A percentile compares a stretch with the other conserved stretches of the same genome.
phyloP scores from a whole-genome alignment of 495 filamentous ascomycete genomes.

The Tuber microsphaerosporum region DNA sequence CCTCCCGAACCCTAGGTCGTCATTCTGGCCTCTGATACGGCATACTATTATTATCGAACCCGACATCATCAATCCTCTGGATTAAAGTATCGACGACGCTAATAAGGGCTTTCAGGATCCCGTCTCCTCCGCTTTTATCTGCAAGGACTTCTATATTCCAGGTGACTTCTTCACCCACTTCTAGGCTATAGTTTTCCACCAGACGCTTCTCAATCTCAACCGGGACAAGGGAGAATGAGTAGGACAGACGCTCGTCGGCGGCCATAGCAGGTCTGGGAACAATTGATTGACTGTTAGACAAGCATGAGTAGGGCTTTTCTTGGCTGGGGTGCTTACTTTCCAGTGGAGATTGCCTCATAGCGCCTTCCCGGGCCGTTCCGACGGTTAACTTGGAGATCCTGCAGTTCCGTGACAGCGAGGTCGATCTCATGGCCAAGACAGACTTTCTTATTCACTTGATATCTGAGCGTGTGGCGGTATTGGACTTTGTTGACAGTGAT shows the following conservation, averaged over 20 bases:
- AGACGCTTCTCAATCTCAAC: conserved; percentile 29
- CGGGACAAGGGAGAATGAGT: conserved; percentile 28
- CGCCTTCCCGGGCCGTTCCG: conserved; percentile 9
- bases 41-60: conserved; percentile 29
- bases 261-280: background rate
- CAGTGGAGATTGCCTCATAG: background rate
- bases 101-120: conserved; percentile 17
- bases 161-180: conserved; percentile 33
- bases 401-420: conserved; percentile 28
- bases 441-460: conserved; percentile 1
- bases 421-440: conserved; percentile 26
- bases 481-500: conserved; percentile 24
- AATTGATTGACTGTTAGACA: background rate
- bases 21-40: background rate
- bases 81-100: conserved; percentile 19
- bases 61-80: conserved; percentile 31
- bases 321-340: background rate
- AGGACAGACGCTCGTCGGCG: conserved; percentile 14
- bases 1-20: background rate
- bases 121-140: conserved; percentile 15
- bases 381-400: conserved; percentile 29
- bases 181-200: conserved; percentile 25
- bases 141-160: conserved; percentile 28
- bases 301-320: background rate
- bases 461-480: background rate